Evolutionary conservation across 2,329 filamentous ascomycete species (phyloP).

Genomic region (Fusarium pininemorale): DNA sequence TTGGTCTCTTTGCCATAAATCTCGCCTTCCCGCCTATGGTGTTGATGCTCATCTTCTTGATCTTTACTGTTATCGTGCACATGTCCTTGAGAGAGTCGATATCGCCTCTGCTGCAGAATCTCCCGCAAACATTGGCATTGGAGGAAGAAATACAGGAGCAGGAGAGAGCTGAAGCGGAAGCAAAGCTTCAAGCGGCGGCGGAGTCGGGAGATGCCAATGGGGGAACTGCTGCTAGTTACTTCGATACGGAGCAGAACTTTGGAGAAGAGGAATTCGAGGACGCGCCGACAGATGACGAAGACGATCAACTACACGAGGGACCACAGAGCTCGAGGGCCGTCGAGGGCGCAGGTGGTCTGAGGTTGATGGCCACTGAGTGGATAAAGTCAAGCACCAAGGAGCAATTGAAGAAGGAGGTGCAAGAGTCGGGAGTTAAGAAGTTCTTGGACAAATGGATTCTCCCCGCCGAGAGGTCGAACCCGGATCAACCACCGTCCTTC

Average conservation of each 20-base stretch:
- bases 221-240: conserved; percentile 48
- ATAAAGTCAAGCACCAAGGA: conserved; percentile 50
- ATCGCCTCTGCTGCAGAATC: conserved; percentile 77
- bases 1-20: conserved; percentile 82
- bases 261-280: conserved; percentile 46
- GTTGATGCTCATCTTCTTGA: conserved; percentile 78
- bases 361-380: conserved; percentile 46
- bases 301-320: conserved; percentile 31
- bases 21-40: conserved; percentile 73
- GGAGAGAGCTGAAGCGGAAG: conserved; percentile 58
- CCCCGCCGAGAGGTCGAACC: conserved; percentile 40
- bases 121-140: conserved; percentile 76
- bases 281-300: conserved; percentile 42
- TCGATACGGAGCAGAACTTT: conserved; percentile 48
- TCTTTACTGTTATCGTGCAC: conserved; percentile 82
- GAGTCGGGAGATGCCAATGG: conserved; percentile 31
- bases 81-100: conserved; percentile 77
- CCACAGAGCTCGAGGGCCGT: conserved; percentile 46
- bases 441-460: conserved; percentile 42
- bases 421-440: conserved; percentile 42
- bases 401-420: conserved; percentile 43
- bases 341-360: conserved; percentile 51
- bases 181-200: conserved; percentile 35
- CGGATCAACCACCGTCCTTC: conserved; percentile 55
- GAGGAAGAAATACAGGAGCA: conserved; percentile 58